These are phyloP conservation scores for Phytophthora quininea DNA, from an alignment of 352 stramenopile species.

Conservation along the genomic window DNA sequence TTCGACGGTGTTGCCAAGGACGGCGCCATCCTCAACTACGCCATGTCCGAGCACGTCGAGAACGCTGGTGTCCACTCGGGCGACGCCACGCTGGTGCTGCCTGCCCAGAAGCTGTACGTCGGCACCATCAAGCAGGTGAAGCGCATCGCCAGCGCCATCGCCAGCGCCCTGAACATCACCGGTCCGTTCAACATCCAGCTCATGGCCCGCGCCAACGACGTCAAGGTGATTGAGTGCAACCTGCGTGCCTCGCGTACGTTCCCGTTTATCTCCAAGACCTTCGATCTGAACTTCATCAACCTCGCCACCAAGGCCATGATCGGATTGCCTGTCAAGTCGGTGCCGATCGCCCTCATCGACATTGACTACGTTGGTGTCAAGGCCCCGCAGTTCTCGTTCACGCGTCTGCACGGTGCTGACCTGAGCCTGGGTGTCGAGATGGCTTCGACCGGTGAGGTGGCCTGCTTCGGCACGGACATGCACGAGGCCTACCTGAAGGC, in stretches of 20 bases:
- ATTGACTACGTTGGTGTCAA: constrained; percentile 95
- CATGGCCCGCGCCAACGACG: constrained; percentile 97
- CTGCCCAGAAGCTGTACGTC: constrained; percentile 97
- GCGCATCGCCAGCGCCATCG: constrained; percentile 93
- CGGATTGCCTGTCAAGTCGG: constrained; percentile 89
- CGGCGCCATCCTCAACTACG: constrained; percentile 98
- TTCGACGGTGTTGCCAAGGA: constrained; percentile 97
- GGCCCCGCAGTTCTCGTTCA: constrained; percentile 97
- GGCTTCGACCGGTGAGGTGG: constrained; percentile 97
- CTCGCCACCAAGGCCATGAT: constrained; percentile 96
- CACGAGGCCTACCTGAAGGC: constrained; percentile 97
- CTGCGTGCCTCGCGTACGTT: constrained; percentile 98
- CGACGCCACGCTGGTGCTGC: constrained; percentile 98
- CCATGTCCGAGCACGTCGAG: constrained; percentile 99
- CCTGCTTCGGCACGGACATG: constrained; percentile 96
- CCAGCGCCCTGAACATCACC: constrained; percentile 95
- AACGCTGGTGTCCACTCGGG: constrained; percentile 99
- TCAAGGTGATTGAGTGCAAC: constrained; percentile 99
- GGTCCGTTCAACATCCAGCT: constrained; percentile 99
- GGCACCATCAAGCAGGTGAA: constrained; percentile 98
- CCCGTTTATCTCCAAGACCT: constrained; percentile 99
- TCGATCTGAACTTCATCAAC: constrained; percentile 99
- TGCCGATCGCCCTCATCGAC: constrained; percentile 97
- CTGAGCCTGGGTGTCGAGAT: constrained; percentile 97
- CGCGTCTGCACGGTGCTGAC: constrained; percentile 90